Conservation (phyloP, 2,329 filamentous ascomycete genomes). For the Penicillium sp. region DNA sequence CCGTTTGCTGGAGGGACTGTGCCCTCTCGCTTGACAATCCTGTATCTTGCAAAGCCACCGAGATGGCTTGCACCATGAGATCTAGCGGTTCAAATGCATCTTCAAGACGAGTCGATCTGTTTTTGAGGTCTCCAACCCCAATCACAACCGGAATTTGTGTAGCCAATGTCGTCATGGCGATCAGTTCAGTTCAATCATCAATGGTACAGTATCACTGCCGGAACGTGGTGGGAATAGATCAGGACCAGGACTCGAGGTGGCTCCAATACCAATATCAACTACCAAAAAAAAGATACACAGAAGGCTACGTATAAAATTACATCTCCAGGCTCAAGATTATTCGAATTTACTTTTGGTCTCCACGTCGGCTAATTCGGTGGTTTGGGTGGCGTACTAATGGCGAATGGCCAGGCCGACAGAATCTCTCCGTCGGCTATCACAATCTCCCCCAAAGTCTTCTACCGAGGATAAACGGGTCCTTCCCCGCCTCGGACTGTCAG, state of each 20-base stretch:
- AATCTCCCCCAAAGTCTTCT: neutral
- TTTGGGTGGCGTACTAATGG: neutral
- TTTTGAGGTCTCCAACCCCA: constrained; percentile 58
- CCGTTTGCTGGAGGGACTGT: constrained; percentile 37
- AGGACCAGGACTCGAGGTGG: too few relatives aligned
- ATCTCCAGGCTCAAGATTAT: too few relatives aligned
- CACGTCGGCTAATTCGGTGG: neutral
- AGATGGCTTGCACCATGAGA: constrained; percentile 54
- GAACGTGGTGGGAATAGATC: too few relatives aligned
- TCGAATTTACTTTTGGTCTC: too few relatives aligned
- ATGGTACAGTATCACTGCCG: too few relatives aligned
- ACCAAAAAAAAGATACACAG: too few relatives aligned
- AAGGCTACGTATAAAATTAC: too few relatives aligned
- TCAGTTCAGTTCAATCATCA: neutral
- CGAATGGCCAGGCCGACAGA: neutral
- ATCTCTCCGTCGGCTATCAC: neutral
- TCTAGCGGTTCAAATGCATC: constrained; percentile 55
- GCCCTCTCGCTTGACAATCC: constrained; percentile 24
- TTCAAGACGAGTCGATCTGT: constrained; percentile 46
- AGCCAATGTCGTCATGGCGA: neutral
- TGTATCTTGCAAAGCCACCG: constrained; percentile 48
- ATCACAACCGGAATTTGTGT: constrained; percentile 50
- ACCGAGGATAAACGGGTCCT: constrained; percentile 1
- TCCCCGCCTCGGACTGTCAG: neutral
- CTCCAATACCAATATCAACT: too few relatives aligned